phyloP scores from a whole-genome alignment of 2,329 filamentous ascomycete species.

The Trematosphaeria pertusa region DNA sequence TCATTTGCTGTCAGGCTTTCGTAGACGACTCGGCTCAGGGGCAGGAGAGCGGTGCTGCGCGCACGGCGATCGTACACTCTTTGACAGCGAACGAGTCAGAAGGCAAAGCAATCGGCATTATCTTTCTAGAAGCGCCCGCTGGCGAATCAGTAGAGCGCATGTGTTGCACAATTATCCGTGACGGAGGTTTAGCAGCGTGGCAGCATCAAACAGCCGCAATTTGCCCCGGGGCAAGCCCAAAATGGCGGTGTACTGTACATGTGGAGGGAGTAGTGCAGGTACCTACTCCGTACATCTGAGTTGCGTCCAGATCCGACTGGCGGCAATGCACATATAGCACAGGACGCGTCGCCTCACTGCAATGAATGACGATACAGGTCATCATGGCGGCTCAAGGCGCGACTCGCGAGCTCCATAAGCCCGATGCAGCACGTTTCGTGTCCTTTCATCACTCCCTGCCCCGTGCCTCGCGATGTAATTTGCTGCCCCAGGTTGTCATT shows the following conservation, averaged over 20 bases:
- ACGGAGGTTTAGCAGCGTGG: slow-evolving; percentile 30
- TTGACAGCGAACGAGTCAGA: slow-evolving; percentile 36
- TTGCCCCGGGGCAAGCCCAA: slow-evolving; percentile 28
- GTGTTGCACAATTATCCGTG: slow-evolving; percentile 22
- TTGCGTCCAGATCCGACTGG: slow-evolving; percentile 20
- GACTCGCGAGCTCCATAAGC: slow-evolving; percentile 71
- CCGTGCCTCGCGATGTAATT: slow-evolving; percentile 34
- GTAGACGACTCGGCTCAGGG: slow-evolving; percentile 30
- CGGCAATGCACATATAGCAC: slow-evolving; percentile 19
- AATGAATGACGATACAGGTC: slow-evolving; percentile 26
- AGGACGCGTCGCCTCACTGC: slow-evolving; percentile 19
- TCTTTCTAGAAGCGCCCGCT: slow-evolving; percentile 31
- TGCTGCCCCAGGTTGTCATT: slow-evolving; percentile 36
- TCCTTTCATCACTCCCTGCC: slow-evolving; percentile 21
- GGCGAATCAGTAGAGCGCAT: slow-evolving; percentile 25
- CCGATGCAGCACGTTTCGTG: slow-evolving; percentile 37
- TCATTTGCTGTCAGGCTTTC: slow-evolving; percentile 21
- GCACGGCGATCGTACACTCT: slow-evolving; percentile 24
- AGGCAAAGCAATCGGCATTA: slow-evolving; percentile 28
- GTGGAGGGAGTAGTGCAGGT: too few species aligned
- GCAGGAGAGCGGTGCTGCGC: slow-evolving; percentile 18
- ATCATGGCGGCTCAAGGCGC: slow-evolving; percentile 62
- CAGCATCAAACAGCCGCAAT: slow-evolving; percentile 34
- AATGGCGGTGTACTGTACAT: slow-evolving; percentile 48
- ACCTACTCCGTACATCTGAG: too few species aligned